Percentiles rank a stretch among this genome's conserved stretches.
These are phyloP conservation scores for Mycosphaerelloides madeirae DNA, from an alignment of 2,329 filamentous ascomycete species.

Conservation along the genomic window DNA sequence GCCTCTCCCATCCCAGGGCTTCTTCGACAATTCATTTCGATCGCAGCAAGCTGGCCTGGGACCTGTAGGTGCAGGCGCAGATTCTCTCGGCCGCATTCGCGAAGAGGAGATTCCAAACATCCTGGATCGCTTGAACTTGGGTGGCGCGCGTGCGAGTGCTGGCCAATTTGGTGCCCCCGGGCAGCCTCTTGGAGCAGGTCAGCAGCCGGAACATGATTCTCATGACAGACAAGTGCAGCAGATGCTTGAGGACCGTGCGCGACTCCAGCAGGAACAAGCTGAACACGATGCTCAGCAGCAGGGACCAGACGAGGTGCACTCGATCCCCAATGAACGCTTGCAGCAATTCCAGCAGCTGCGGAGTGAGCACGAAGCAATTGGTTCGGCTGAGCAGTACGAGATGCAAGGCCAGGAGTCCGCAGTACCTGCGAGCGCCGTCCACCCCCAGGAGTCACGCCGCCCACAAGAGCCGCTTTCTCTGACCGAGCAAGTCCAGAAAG, in stretches of 20 bases:
- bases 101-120: conserved; percentile 67
- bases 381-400: no score
- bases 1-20: conserved; percentile 50
- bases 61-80: conserved; percentile 43
- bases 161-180: conserved; percentile 46
- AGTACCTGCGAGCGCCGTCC: not conserved
- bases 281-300: conserved; percentile 46
- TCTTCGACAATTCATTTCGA: conserved; percentile 61
- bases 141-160: conserved; percentile 45
- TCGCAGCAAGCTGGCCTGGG: conserved; percentile 38
- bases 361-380: conserved; percentile 31
- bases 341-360: conserved; percentile 80
- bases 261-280: conserved; percentile 58
- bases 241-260: conserved; percentile 58
- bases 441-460: conserved; percentile 9
- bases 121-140: conserved; percentile 62
- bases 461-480: conserved; percentile 59
- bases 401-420: conserved; percentile 12
- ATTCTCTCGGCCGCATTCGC: conserved; percentile 45
- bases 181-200: conserved; percentile 43
- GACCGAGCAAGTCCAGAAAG: conserved; percentile 79
- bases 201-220: conserved; percentile 34
- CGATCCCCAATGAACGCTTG: conserved; percentile 57
- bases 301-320: conserved; percentile 46
- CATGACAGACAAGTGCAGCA: conserved; percentile 55